Conservation (phyloP, 805 yeast species). For the Vanderwaltozyma tropicalis region DNA sequence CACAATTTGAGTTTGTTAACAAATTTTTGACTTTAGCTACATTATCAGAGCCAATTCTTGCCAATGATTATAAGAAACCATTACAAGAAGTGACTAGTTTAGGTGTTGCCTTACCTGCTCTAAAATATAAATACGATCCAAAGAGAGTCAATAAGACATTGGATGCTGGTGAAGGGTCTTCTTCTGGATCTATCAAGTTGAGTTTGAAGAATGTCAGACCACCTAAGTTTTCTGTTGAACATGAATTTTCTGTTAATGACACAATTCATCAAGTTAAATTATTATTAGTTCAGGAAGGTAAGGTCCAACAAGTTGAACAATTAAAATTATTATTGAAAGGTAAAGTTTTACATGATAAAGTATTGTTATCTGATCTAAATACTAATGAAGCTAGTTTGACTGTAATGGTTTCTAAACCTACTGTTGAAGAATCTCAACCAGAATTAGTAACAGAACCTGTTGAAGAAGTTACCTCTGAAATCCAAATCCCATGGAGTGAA, state of each 20-base stretch:
- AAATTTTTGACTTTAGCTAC: slow-evolving; percentile 40
- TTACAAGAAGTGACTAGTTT: slow-evolving; percentile 27
- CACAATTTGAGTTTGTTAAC: slow-evolving; percentile 37
- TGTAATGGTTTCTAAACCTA: slow-evolving; percentile 33
- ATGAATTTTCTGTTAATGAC: slow-evolving; percentile 17
- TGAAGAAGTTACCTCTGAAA: neutral
- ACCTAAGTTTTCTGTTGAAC: slow-evolving; percentile 47
- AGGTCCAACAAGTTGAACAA: slow-evolving; percentile 30
- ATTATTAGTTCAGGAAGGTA: slow-evolving; percentile 19
- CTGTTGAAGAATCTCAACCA: neutral
- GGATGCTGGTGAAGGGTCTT: neutral
- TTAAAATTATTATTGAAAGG: slow-evolving; percentile 49
- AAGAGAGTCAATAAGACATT: slow-evolving; percentile 7
- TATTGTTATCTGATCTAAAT: slow-evolving; percentile 27
- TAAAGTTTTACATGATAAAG: slow-evolving; percentile 48
- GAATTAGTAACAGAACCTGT: slow-evolving; percentile 3
- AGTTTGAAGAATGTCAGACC: slow-evolving; percentile 57
- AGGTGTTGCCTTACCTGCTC: slow-evolving; percentile 41
- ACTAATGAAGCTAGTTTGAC: slow-evolving; percentile 31
- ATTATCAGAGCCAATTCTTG: slow-evolving; percentile 30
- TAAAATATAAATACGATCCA: slow-evolving; percentile 32
- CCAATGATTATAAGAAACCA: slow-evolving; percentile 23
- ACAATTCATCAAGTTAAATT: slow-evolving; percentile 29
- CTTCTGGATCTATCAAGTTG: slow-evolving; percentile 13
- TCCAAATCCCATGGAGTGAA: slow-evolving; percentile 36